Evolutionary conservation across 129 eudicot species (phyloP), one percentile per base, ranked within the genome.

Genomic region (Rutidosis leptorrhynchoides): DNA sequence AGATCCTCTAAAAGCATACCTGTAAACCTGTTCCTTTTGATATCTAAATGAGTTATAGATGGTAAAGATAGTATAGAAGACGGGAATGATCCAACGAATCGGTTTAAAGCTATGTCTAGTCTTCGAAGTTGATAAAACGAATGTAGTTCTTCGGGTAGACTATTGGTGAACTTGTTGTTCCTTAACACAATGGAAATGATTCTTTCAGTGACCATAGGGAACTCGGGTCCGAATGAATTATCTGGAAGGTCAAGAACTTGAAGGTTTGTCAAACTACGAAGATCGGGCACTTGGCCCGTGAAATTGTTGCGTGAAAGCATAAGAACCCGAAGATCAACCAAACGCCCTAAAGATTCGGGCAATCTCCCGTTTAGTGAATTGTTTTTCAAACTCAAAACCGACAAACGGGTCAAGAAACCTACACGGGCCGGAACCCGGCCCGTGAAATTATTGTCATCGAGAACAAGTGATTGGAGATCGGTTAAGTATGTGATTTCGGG

Each of bases 11-110:
- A 77, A 28, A 94, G 90, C 86, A 78, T 60, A 27, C 99, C 99
- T 0, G 99, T 94, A 58, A 94, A 81, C 56, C 72, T 81, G 46
- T 94, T 94, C 43, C 69, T 75, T 11, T 95, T 74, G 17, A 94
- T 81, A 69, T 86, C 82, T 49, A 94, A 71, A 61, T 78, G 77
- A 37, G 68, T 71, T 35, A 94, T 70, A 23, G 93, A 94, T 23
- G 99, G 97, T 32, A 94, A 74, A 40, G 97, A 84, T 35, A 94
- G 52, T 58, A 93, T 26, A 23, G 76, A 83, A 30, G 83, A 62
- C 4, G 83, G 83, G 78, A 94, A 86, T 6, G 93, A 97, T n/a
- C 93, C 99, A 25, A 84, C 78, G 40, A 94, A 82, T 64, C 81
- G 77, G 81, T 94, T 94, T 37, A 73, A 81, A 56, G 97, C 87